Evolutionary conservation across 257 asterid genomes (phyloP).

Genomic region (Sherardia arvensis): DNA sequence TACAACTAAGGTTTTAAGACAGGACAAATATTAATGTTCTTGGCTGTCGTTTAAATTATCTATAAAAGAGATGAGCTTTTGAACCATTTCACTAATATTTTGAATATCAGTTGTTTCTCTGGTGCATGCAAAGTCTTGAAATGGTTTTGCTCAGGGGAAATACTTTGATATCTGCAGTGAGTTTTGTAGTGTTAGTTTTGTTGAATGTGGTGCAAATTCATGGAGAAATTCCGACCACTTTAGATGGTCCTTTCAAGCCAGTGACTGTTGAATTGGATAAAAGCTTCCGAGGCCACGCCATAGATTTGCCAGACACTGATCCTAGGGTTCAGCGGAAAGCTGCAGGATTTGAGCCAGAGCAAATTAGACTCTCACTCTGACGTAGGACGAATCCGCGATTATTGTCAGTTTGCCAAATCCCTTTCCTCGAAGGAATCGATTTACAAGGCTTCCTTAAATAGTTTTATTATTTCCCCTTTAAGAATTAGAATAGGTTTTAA

Average conservation of each 20-base stretch:
- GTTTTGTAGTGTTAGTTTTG: conserved; percentile 13
- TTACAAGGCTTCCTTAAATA: too few relatives aligned
- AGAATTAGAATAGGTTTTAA: too few relatives aligned
- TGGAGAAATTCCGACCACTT: conserved; percentile 60
- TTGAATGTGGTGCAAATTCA: conserved; percentile 17
- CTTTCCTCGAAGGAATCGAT: too few relatives aligned
- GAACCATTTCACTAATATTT: neutral
- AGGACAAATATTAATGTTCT: neutral
- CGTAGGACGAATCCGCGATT: too few relatives aligned
- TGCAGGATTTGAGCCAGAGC: conserved; percentile 71
- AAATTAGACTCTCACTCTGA: conserved; percentile 70
- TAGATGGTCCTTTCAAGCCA: conserved; percentile 81
- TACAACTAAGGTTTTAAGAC: neutral
- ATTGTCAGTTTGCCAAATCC: too few relatives aligned
- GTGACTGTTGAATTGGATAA: conserved; percentile 62
- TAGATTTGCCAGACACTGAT: conserved; percentile 79
- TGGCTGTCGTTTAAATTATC: neutral
- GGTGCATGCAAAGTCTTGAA: conserved; percentile 8
- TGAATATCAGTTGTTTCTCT: neutral
- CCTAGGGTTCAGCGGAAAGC: conserved; percentile 67
- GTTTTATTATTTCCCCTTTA: too few relatives aligned
- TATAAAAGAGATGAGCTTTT: neutral
- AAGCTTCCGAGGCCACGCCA: conserved; percentile 67
- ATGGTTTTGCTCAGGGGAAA: conserved; percentile 16
- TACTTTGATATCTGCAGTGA: neutral